phyloP scores from a whole-genome alignment of 2,329 filamentous ascomycete genomes.

The Colletotrichum gigasporum region DNA sequence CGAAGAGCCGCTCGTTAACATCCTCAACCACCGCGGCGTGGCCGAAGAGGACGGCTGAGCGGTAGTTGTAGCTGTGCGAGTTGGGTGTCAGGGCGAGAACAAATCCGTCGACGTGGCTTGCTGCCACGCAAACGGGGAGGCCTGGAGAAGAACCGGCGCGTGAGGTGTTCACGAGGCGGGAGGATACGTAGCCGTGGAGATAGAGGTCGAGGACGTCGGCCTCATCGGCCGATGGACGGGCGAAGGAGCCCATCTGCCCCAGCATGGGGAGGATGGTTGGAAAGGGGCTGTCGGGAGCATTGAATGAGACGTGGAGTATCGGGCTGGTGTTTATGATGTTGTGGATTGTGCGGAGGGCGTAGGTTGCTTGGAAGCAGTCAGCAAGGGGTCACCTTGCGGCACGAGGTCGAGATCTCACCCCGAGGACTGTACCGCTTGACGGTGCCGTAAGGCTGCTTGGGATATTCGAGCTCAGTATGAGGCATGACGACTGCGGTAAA shows the following conservation, averaged over 20 bases:
- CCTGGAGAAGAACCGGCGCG: slow-evolving; percentile 49
- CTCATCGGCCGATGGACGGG: slow-evolving; percentile 65
- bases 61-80: slow-evolving; percentile 88
- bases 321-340: slow-evolving; percentile 77
- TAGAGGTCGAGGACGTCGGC: slow-evolving; percentile 79
- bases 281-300: slow-evolving; percentile 70
- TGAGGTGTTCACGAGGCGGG: slow-evolving; percentile 77
- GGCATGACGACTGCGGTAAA: slow-evolving; percentile 45
- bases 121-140: slow-evolving; percentile 77
- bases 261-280: slow-evolving; percentile 87
- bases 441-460: slow-evolving; percentile 70
- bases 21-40: slow-evolving; percentile 75
- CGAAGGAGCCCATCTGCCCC: slow-evolving; percentile 80
- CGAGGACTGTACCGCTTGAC: slow-evolving; percentile 73
- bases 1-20: slow-evolving; percentile 76
- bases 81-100: slow-evolving; percentile 83
- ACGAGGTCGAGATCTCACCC: slow-evolving; percentile 53
- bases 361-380: no score
- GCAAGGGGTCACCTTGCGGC: neutral
- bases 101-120: slow-evolving; percentile 80
- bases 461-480: slow-evolving; percentile 63
- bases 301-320: slow-evolving; percentile 84
- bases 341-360: slow-evolving; percentile 79
- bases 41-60: slow-evolving; percentile 81
- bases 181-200: slow-evolving; percentile 85